Base-by-base conservation (phyloP, 75 land plant genomes). In the Pseudotsuga menziesii region DNA sequence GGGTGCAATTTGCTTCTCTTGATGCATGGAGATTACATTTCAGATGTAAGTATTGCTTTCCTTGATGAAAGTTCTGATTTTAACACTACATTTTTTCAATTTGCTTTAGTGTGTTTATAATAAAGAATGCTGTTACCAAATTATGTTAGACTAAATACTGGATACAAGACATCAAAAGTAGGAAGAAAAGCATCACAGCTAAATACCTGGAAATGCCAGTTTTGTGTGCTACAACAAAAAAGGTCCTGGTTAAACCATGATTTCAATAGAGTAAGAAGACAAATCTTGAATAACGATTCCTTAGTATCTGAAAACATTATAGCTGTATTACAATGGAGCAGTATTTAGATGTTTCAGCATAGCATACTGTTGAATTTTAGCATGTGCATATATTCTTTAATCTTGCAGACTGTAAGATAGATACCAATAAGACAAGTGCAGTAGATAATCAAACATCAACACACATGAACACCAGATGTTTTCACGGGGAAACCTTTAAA, bases 281-380 rank as follows among this genome's bases (percentile, higher is more conserved):
- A 35, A 63, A 35, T 63, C 32, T 63, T 29, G 35, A 27, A 63
- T 29, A 63, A 1, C 13, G 16, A 29, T 63, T 32, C 39, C 32
- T 63, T 63, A 15, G 4, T 3, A 14, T 35, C 17, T 63, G 17
- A 27, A 63, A 63, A 63, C 15, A 2, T 19, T 27, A 5, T 63
- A 63, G 39, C 19, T 63, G 5, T 29, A 63, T 63, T 15, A 29
- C 29, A 29, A 35, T 63, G 36, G 32, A 29, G 67, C 16, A 63
- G 3, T 23, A 63, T 63, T 22, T 63, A 32, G 17, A 29, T 63
- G 67, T 63, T 63, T 63, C 19, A 63, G 67, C 67, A 63, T 63
- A 27, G 16, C 67, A 63, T 63, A 35, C 36, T n/a, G n/a, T n/a
- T n/a, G n/a, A n/a, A n/a, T n/a, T n/a, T n/a, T n/a, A n/a, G n/a